phyloP scores from a whole-genome alignment of 2,329 filamentous ascomycete species.

The Pestalotiopsis sp. region DNA sequence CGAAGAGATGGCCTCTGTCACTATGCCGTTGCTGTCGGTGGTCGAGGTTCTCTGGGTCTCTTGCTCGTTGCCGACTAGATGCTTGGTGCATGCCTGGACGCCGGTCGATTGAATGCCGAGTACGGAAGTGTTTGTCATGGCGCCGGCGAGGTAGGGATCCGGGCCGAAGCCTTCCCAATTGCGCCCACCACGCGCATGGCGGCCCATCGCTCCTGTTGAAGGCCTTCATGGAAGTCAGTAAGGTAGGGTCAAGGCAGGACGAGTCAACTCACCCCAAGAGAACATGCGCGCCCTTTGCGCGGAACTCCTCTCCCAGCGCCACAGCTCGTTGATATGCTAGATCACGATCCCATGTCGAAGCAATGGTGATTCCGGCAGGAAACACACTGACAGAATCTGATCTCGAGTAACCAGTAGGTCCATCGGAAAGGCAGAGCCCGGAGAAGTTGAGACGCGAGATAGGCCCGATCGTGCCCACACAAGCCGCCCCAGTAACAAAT shows the following conservation, averaged over 20 bases:
- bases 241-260: not conserved
- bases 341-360: conserved; percentile 70
- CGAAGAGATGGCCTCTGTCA: conserved; percentile 50
- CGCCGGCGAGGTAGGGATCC: conserved; percentile 63
- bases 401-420: conserved; percentile 68
- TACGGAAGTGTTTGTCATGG: conserved; percentile 52
- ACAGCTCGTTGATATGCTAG: conserved; percentile 51
- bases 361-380: conserved; percentile 69
- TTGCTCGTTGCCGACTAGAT: conserved; percentile 69
- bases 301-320: conserved; percentile 62
- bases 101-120: conserved; percentile 41
- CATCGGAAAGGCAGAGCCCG: conserved; percentile 70
- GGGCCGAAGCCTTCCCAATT: conserved; percentile 48
- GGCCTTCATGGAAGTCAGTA: conserved; percentile 36
- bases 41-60: conserved; percentile 61
- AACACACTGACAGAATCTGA: conserved; percentile 71
- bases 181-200: conserved; percentile 53
- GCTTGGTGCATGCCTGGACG: conserved; percentile 42
- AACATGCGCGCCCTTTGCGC: conserved; percentile 73
- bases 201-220: conserved; percentile 59
- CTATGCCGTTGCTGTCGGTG: conserved; percentile 53
- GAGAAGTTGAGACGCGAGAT: conserved; percentile 59
- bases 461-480: conserved; percentile 41
- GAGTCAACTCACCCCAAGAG: conserved; percentile 45
- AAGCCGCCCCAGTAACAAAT: conserved; percentile 12